Base-by-base conservation (phyloP, 2,329 filamentous ascomycete species). In the Alternaria metachromatica region DNA sequence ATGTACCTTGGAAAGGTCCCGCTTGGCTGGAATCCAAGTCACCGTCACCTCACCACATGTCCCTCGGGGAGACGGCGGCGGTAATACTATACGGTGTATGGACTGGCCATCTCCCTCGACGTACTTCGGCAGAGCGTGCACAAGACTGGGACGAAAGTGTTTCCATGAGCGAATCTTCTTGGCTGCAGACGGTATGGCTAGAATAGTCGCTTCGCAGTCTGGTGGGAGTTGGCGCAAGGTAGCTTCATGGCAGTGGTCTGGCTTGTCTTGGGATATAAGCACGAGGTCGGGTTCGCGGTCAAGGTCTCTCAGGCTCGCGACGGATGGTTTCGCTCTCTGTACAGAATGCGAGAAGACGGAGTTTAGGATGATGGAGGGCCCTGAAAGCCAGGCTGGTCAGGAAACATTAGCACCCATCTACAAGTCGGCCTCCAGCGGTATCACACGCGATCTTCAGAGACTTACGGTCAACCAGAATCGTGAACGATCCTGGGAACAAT, bases 221-320 rank as follows among this genome's bases (percentile, higher is more conserved):
- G 81, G 76, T 0, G 87, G 85, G 6, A 94, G 83, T 66, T 91
- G 87, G 41, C 87, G 87, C 13, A 94, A 82, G 0, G 91, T 92
- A 37, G 86, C 84, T 78, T 90, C 86, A 72, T 93, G 88, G 77
- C 90, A 92, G 73, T 92, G 90, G 72, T 92, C 90, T 15, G 86
- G 87, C 73, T 89, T 89, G 69, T 85, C 84, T 70, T 90, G 87
- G 6, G 86, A 88, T 62, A 89, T 83, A 53, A 90, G 77, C 30
- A 90, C 84, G 15, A 89, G 68, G 67, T 89, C 86, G 4, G 87
- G 85, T 50, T 80, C 76, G 53, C 84, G 81, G 4, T 83, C 80
- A 13, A 90, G 79, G 30, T 88, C 83, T 20, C 80, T 80, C 18
- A 90, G 80, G 18, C 88, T 88, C 0, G 83, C 80, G 62, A 92